Percentiles rank a stretch among this genome's conserved stretches.
Conservation (phyloP, 2,329 filamentous ascomycete species). For the Penicillium sp. region DNA sequence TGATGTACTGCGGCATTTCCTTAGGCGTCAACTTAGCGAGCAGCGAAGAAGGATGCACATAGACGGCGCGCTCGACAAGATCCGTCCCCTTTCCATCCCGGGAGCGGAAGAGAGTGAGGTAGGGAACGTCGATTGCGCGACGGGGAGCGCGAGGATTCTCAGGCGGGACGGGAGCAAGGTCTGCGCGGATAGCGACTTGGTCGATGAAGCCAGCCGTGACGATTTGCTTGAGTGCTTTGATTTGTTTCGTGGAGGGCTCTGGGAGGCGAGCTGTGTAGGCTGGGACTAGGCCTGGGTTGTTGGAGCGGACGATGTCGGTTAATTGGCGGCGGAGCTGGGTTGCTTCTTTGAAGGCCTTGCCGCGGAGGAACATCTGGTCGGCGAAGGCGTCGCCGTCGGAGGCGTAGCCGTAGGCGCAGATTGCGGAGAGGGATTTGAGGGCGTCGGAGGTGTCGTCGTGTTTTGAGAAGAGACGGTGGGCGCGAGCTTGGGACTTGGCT, state of each 20-base stretch:
- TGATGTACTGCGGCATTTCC: conserved; percentile 82
- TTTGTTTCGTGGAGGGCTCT: conserved; percentile 65
- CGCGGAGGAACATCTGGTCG: conserved; percentile 77
- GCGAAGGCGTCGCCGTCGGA: conserved; percentile 71
- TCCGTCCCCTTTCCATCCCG: conserved; percentile 47
- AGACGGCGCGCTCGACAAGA: conserved; percentile 68
- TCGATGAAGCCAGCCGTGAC: conserved; percentile 91
- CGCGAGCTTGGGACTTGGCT: conserved; percentile 67
- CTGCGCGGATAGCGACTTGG: conserved; percentile 87
- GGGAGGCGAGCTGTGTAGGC: conserved; percentile 54
- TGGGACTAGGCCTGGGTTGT: conserved; percentile 58
- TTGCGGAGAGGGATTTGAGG: conserved; percentile 84
- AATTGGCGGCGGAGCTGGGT: conserved; percentile 81
- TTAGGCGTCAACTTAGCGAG: conserved; percentile 69
- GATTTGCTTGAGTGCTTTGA: conserved; percentile 85
- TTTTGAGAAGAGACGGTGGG: conserved; percentile 75
- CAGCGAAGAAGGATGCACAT: conserved; percentile 82
- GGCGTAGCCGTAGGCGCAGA: conserved; percentile 82
- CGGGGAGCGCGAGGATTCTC: conserved; percentile 69
- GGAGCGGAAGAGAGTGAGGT: conserved; percentile 79
- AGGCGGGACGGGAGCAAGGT: conserved; percentile 74
- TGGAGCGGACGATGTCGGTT: conserved; percentile 73
- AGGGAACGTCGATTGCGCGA: conserved; percentile 89
- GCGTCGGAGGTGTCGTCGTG: conserved; percentile 84
- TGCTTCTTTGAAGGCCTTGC: conserved; percentile 84